Evolutionary conservation across 2,329 filamentous ascomycete species (phyloP).

Genomic region (Pseudogymnoascus sp.): DNA sequence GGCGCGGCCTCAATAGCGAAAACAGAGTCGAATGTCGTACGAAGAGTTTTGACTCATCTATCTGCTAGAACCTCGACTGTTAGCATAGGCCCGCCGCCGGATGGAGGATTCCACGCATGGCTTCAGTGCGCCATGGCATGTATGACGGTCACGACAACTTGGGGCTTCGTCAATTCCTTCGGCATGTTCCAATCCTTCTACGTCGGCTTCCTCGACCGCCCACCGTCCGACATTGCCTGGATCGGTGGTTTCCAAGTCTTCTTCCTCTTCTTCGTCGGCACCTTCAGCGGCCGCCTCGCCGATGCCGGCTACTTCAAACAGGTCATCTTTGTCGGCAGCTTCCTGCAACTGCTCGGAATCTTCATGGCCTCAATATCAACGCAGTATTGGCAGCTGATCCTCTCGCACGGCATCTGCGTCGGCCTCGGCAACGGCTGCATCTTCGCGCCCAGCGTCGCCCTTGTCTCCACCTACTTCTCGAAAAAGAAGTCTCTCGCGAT

Average conservation of each 20-base stretch:
- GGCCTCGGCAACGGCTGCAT: conserved; percentile 35
- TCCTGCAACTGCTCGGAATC: conserved; percentile 31
- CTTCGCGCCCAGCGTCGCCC: conserved; percentile 32
- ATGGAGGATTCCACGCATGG: conserved; percentile 26
- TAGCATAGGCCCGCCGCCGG: conserved; percentile 21
- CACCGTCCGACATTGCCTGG: conserved; percentile 35
- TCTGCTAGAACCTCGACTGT: not conserved
- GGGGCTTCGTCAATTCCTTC: conserved; percentile 33
- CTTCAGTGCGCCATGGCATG: conserved; percentile 19
- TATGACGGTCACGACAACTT: conserved; percentile 26
- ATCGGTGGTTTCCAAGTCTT: conserved; percentile 38
- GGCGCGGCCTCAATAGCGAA: not conserved
- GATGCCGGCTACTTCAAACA: conserved; percentile 32
- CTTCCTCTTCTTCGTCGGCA: conserved; percentile 34
- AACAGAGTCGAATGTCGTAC: conserved; percentile 1
- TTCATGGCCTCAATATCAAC: conserved; percentile 34
- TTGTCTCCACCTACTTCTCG: conserved; percentile 36
- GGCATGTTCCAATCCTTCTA: conserved; percentile 40
- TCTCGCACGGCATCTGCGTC: conserved; percentile 35
- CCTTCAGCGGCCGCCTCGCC: conserved; percentile 31
- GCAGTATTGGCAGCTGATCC: conserved; percentile 35
- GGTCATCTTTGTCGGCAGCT: conserved; percentile 20
- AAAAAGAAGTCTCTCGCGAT: conserved; percentile 32
- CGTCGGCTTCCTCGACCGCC: conserved; percentile 23
- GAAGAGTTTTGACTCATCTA: not conserved